phyloP scores from a whole-genome alignment of 1,139 yeast genomes.

The Magnusiomyces fungicola region DNA sequence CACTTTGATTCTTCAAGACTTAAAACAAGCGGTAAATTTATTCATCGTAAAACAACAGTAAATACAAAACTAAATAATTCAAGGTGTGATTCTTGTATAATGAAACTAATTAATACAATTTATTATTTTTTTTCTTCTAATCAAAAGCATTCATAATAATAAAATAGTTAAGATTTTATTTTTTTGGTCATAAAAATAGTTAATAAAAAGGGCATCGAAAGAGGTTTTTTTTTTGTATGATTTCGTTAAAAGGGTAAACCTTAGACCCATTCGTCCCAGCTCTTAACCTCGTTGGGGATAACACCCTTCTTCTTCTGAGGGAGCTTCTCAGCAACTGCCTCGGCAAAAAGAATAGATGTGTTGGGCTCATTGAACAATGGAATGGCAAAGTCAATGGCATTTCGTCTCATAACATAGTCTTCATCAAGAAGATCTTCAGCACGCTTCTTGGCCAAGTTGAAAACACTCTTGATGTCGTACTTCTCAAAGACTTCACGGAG shows the following conservation, averaged over 20 bases:
- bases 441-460: conserved; percentile 85
- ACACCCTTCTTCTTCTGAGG: conserved; percentile 41
- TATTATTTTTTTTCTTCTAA: conserved; percentile 1
- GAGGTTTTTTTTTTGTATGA: too few species aligned
- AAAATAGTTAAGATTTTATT: neutral
- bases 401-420: conserved; percentile 97
- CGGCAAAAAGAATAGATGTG: conserved; percentile 80
- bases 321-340: conserved; percentile 70
- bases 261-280: conserved; percentile 98
- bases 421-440: conserved; percentile 79
- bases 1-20: too few species aligned
- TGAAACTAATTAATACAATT: too few species aligned
- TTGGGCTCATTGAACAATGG: conserved; percentile 96
- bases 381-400: conserved; percentile 95
- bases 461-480: conserved; percentile 74
- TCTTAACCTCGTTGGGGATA: conserved; percentile 76
- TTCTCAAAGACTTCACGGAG: conserved; percentile 88
- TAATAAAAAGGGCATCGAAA: too few species aligned
- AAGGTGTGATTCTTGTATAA: too few species aligned
- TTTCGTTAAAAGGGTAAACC: too few species aligned
- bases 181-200: too few species aligned
- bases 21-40: too few species aligned
- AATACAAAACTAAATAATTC: too few species aligned
- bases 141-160: neutral
- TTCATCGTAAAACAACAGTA: too few species aligned